Evolutionary conservation across 23 red algal genomes (phyloP), one percentile per base, ranked within the genome.

Genomic region (Pyropia yezoensis): DNA sequence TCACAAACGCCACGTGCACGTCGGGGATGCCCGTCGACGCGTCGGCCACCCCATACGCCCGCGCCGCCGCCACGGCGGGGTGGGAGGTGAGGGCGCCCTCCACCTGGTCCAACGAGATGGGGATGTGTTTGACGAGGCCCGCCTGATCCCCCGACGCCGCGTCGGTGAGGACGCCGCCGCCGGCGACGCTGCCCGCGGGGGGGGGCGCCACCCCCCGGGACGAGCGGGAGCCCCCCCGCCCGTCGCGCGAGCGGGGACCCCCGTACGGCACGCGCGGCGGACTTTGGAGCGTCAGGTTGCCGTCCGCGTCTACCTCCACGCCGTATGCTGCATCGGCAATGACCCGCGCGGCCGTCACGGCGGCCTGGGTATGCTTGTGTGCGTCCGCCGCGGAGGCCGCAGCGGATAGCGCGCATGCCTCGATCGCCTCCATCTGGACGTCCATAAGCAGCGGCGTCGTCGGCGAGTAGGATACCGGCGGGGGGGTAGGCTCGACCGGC

Each of bases 281-380:
- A 8, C 12, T 6, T 6, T 6, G 6, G 39, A 47, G 39, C 66
- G 76, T 71, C 29, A 79, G 66, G 34, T 77, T 74, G 39, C 39
- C 39, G 11, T 47, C 39, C 19, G 55, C 55, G 24, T 20, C 55
- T 9, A 25, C 55, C 24, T 58, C 55, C 55, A 25, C 55, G 3
- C 19, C 55, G 18, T 58, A 20, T 9, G 55, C 55, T 6, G 55
- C 55, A 16, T 58, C 55, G 4, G 55, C 55, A 20, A 25, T 58
- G 24, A 58, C 19, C 6, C 39, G 39, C 39, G 39, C 39, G 6
- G 39, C 39, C 39, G 39, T 47, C 39, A 47, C 39, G 39, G 39
- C 39, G 7, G 39, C 39, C 19, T 58, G 20, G 7, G 55, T 58
- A 9, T 58, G 18, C 55, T 58, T 58, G 18, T 58, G 18, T 16